Evolutionary conservation across 192 early-diverging fungal species (phyloP).

Genomic region (Helicostylum pulchrum): DNA sequence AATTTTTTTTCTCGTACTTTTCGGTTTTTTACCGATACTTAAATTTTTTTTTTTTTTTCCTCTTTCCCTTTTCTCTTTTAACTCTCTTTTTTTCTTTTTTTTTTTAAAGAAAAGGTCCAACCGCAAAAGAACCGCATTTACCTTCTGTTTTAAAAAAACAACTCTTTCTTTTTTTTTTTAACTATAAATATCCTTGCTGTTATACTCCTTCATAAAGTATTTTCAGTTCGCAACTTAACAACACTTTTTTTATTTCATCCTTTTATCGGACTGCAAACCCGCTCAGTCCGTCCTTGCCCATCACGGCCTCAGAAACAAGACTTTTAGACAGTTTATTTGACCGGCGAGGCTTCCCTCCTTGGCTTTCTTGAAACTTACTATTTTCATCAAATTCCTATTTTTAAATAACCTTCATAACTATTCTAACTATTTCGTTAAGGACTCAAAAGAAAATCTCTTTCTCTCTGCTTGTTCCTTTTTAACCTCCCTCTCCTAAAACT

Average conservation of each 20-base stretch:
- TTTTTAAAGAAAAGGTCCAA: background rate
- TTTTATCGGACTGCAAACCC: constrained; percentile 26
- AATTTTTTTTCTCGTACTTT: no score
- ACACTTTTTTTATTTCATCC: background rate
- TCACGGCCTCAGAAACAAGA: constrained; percentile 37
- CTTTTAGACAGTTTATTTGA: constrained; percentile 33
- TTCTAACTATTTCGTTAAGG: background rate
- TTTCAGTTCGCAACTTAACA: background rate
- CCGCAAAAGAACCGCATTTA: background rate
- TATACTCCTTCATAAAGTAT: constrained; percentile 5
- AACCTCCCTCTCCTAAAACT: constrained; percentile 7
- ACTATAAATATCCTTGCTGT: background rate
- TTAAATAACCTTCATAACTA: constrained; percentile 16
- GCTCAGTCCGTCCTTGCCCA: constrained; percentile 29
- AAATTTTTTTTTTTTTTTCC: no score
- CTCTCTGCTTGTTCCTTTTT: background rate
- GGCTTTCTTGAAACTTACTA: constrained; percentile 25
- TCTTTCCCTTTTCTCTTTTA: constrained; percentile 18
- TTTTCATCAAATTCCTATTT: constrained; percentile 14
- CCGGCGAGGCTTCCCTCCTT: constrained; percentile 33
- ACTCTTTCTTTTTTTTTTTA: background rate
- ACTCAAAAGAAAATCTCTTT: background rate
- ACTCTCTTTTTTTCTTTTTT: constrained; percentile 18
- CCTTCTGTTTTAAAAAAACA: constrained; percentile 3
- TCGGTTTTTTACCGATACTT: no score